These are phyloP conservation scores for Poa annua DNA, from an alignment of 176 grass and related monocot species.

Conservation along the genomic window DNA sequence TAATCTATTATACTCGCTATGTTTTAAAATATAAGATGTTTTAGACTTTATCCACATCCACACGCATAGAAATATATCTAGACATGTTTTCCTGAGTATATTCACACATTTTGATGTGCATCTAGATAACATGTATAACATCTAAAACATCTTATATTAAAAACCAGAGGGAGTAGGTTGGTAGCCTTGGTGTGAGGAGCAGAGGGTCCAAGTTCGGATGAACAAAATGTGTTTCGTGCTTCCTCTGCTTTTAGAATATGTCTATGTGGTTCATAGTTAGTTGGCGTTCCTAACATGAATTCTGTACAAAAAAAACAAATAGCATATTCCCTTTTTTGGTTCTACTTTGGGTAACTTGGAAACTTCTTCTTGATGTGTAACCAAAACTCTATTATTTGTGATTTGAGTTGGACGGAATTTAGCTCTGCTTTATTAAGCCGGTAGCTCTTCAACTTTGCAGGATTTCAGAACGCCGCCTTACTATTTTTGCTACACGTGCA, in stretches of 20 bases:
- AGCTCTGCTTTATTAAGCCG: background rate
- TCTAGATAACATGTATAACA: too few relatives aligned
- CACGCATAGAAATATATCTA: too few relatives aligned
- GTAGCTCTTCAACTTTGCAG: background rate
- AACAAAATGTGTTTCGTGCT: background rate
- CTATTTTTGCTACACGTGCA: background rate
- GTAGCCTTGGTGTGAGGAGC: background rate
- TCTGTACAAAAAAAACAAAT: background rate
- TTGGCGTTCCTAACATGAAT: slow-evolving; percentile 34
- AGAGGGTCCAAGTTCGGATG: background rate
- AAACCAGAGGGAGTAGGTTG: background rate
- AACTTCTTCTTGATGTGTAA: background rate
- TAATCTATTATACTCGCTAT: too few relatives aligned
- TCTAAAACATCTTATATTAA: too few relatives aligned
- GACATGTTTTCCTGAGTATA: too few relatives aligned
- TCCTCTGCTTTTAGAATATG: background rate
- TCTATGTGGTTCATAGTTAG: slow-evolving; percentile 19
- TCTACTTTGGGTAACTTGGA: background rate
- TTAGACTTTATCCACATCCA: too few relatives aligned
- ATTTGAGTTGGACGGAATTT: background rate
- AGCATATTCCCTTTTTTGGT: background rate
- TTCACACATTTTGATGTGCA: too few relatives aligned
- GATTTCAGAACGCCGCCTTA: background rate
- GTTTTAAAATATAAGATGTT: too few relatives aligned
- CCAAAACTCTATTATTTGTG: background rate